Base-by-base conservation (phyloP, 148 eudicot species). In the Camellia japonica region DNA sequence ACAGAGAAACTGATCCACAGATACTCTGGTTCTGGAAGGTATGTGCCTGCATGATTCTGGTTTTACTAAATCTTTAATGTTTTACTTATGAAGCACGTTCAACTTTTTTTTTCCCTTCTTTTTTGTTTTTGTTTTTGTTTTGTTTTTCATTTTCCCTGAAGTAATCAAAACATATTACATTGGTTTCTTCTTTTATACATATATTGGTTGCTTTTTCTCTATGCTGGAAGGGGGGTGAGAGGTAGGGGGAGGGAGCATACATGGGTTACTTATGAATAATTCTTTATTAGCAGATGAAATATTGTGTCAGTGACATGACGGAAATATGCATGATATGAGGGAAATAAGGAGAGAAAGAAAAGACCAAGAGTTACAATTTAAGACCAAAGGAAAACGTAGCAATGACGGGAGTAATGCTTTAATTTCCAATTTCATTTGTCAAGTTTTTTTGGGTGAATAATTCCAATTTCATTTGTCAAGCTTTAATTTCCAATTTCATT, bases 11-110 rank as follows among this genome's bases (percentile, higher is more conserved):
- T 67, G 99, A 95, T 87, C 90, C 84, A 76, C 97, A 92, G 84
- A 89, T 95, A 77, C 47, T 65, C 60, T 95, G 99, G 99, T 93
- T 95, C 79, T 95, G 99, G 99, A 82, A 95, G 98, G 98, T 95
- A 92, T 66, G 88, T 82, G 20, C 44, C 49, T 68, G 63, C 55
- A 73, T 9, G 30, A 43, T 77, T 20, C 70, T 58, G 47, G 55
- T 64, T 80, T 64, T 58, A 18, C 18, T 14, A 30, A 59, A 0
- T 59, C 20, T 4, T 10, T 3, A 2, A 5, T 23, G 14, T 19
- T 43, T 68, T 5, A 20, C 15, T 46, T 58, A 44, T 44, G 6
- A 68, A 55, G 43, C 38, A 41, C 9, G 1, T 18, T 42, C 7
- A 41, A 38, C 16, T 44, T 55, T 43, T 41, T 30, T 30, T 30